Evolutionary conservation across 176 grass and related monocot genomes (phyloP).

Genomic region (Panicum miliaceum): DNA sequence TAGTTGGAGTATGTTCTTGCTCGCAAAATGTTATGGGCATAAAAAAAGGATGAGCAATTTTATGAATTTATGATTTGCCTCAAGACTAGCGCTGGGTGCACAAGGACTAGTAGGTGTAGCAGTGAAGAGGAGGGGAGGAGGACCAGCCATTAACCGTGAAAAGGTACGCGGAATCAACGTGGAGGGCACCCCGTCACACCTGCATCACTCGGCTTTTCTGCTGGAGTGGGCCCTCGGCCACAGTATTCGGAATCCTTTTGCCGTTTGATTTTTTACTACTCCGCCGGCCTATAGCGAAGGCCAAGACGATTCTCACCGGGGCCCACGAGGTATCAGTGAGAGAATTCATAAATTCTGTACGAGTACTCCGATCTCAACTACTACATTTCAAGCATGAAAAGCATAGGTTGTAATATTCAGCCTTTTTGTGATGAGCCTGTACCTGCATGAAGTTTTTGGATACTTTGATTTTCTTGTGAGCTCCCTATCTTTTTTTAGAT

Average conservation of each 20-base stretch:
- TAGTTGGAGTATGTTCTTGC: no score
- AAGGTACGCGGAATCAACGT: constrained; percentile 44
- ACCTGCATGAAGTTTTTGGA: no score
- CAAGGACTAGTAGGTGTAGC: background rate
- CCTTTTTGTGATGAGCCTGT: no score
- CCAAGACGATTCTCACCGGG: background rate
- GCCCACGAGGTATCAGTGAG: background rate
- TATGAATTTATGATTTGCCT: background rate
- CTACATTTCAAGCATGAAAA: no score
- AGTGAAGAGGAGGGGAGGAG: background rate
- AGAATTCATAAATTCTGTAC: background rate
- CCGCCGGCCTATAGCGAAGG: background rate
- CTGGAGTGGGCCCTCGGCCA: constrained; percentile 23
- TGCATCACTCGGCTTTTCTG: constrained; percentile 40
- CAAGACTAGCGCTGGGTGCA: background rate
- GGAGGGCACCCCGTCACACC: constrained; percentile 51
- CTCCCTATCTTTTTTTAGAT: no score
- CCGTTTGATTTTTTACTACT: background rate
- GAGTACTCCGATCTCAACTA: no score
- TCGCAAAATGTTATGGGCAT: no score
- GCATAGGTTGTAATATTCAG: no score
- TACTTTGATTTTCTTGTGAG: no score
- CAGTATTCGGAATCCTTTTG: constrained; percentile 37
- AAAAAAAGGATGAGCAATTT: no score
- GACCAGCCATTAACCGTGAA: background rate